These are phyloP conservation scores for Poa pratensis DNA, from an alignment of 176 grass and related monocot genomes.

Conservation along the genomic window DNA sequence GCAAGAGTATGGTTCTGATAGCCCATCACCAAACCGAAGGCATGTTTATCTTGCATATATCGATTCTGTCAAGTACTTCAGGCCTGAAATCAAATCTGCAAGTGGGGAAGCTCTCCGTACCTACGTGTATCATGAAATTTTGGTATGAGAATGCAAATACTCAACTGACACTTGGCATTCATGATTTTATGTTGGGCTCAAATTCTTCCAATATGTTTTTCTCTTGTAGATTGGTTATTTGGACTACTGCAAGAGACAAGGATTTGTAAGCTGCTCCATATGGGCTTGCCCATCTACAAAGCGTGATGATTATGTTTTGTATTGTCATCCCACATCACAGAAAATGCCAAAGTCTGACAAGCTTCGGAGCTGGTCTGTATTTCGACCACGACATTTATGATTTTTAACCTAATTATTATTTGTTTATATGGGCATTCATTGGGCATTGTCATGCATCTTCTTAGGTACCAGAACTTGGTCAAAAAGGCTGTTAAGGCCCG, in stretches of 20 bases:
- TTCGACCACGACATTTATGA: background rate
- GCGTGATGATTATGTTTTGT: conserved; percentile 94
- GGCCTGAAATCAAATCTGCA: conserved; percentile 80
- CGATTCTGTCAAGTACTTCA: conserved; percentile 97
- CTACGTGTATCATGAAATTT: conserved; percentile 94
- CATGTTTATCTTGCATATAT: conserved; percentile 94
- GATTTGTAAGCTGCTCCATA: conserved; percentile 95
- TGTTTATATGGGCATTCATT: conserved; percentile 32
- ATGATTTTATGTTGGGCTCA: conserved; percentile 31
- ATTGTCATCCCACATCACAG: conserved; percentile 89
- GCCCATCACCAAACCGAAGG: conserved; percentile 78
- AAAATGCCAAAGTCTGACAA: conserved; percentile 97
- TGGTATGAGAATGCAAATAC: conserved; percentile 62
- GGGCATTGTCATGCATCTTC: conserved; percentile 33
- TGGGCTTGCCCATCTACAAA: conserved; percentile 95
- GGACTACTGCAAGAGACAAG: conserved; percentile 88
- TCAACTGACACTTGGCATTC: conserved; percentile 17
- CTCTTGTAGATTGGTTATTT: conserved; percentile 79
- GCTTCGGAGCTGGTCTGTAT: conserved; percentile 79
- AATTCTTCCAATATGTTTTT: conserved; percentile 28
- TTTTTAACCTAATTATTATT: conserved; percentile 34
- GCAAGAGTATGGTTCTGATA: conserved; percentile 89
- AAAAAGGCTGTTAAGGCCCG: conserved; percentile 80
- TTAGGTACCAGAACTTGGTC: conserved; percentile 86
- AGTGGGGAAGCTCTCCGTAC: conserved; percentile 91